Conservation (phyloP, 169 alveolate genomes). For the Cryptosporidium parvum region DNA sequence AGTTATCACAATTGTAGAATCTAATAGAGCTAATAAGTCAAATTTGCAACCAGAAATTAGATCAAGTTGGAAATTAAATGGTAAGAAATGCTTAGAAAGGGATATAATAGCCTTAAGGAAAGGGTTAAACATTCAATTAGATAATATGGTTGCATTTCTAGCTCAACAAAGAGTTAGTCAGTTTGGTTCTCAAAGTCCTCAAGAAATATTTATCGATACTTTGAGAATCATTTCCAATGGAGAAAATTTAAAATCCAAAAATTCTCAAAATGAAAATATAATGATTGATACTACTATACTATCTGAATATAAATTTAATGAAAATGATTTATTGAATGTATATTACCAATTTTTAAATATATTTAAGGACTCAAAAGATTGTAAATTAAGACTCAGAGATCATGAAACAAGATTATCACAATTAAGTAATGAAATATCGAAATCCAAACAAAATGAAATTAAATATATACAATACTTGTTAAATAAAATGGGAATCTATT, state of each 20-base stretch:
- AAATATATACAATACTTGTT: slow-evolving; percentile 43
- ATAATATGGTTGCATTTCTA: slow-evolving; percentile 67
- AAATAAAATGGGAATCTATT: slow-evolving; percentile 36
- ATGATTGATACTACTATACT: neutral
- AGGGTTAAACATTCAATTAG: slow-evolving; percentile 55
- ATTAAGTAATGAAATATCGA: slow-evolving; percentile 48
- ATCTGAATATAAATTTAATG: slow-evolving; percentile 9
- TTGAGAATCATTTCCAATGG: slow-evolving; percentile 36
- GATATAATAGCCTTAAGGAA: slow-evolving; percentile 43
- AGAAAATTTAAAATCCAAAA: neutral
- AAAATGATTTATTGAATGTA: slow-evolving; percentile 4
- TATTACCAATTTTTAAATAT: slow-evolving; percentile 48
- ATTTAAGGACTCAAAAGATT: slow-evolving; percentile 43
- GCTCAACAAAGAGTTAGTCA: slow-evolving; percentile 74
- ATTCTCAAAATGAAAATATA: neutral
- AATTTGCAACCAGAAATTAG: slow-evolving; percentile 34
- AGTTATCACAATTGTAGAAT: neutral
- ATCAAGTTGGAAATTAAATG: slow-evolving; percentile 64
- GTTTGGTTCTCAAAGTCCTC: slow-evolving; percentile 59
- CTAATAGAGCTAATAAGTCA: neutral
- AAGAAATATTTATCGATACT: slow-evolving; percentile 53
- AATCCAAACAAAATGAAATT: slow-evolving; percentile 52
- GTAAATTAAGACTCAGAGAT: slow-evolving; percentile 3
- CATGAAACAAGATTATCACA: slow-evolving; percentile 34
- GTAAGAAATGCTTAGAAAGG: slow-evolving; percentile 53